These are phyloP conservation scores for Kwoniella sp. DNA, from an alignment of 768 basidiomycete genomes.

Conservation along the genomic window DNA sequence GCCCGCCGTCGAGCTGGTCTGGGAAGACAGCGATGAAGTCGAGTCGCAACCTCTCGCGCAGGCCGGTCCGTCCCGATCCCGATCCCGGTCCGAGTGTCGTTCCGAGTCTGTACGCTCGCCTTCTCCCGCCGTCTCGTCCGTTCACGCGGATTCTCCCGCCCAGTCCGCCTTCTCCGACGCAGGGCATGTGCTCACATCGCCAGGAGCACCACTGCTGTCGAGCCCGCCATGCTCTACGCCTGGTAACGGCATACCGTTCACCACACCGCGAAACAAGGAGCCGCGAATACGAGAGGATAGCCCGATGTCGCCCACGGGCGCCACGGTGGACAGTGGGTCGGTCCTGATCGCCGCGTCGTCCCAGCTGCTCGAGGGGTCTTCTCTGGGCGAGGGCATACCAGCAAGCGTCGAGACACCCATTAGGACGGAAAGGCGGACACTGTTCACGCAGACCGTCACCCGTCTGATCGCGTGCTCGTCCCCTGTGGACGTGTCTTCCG, in stretches of 20 bases:
- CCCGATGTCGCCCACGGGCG: slow-evolving; percentile 17
- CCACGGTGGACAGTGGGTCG: neutral
- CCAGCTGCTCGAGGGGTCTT: no score
- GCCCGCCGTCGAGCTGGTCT: slow-evolving; percentile 6
- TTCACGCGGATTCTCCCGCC: slow-evolving; percentile 9
- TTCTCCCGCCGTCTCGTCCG: slow-evolving; percentile 28
- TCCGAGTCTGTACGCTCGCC: slow-evolving; percentile 21
- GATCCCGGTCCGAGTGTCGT: slow-evolving; percentile 28
- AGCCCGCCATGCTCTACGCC: slow-evolving; percentile 19
- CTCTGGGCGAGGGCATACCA: no score
- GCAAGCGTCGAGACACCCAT: no score
- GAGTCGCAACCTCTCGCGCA: slow-evolving; percentile 13
- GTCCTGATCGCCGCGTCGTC: slow-evolving; percentile 6
- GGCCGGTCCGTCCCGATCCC: slow-evolving; percentile 9
- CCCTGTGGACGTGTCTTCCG: no score
- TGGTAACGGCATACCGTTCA: neutral
- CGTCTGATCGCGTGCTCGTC: no score
- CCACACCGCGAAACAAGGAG: slow-evolving; percentile 4
- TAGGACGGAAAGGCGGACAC: no score
- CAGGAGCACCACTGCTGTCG: slow-evolving; percentile 6
- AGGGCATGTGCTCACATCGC: slow-evolving; percentile 10
- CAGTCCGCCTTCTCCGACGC: slow-evolving; percentile 8
- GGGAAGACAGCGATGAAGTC: slow-evolving; percentile 19
- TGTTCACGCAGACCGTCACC: no score
- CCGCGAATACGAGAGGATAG: neutral